Conservation (phyloP, 345 rosid genomes). For the Dipteronia sinensis region DNA sequence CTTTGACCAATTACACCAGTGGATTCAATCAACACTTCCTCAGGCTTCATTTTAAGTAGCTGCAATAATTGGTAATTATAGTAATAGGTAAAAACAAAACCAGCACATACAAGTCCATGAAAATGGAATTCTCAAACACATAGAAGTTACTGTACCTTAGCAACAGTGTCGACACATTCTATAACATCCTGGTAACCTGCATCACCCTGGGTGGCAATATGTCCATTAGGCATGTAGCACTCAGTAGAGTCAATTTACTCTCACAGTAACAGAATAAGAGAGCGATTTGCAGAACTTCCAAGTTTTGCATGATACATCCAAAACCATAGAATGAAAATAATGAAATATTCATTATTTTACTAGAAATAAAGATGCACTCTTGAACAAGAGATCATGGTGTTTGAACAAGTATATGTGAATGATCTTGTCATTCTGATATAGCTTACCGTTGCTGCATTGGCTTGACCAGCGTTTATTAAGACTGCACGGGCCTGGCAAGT, state of each 20-base stretch:
- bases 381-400: not conserved
- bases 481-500: conserved; percentile 83
- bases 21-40: conserved; percentile 81
- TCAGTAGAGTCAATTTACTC: not conserved
- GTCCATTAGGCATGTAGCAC: conserved; percentile 21
- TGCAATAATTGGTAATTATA: conserved; percentile 27
- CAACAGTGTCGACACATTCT: conserved; percentile 73
- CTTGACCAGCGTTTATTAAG: conserved; percentile 96
- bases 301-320: not conserved
- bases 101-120: conserved; percentile 5
- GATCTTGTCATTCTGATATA: conserved; percentile 14
- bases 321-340: not conserved
- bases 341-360: not conserved
- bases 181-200: conserved; percentile 84
- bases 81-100: not conserved
- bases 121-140: conserved; percentile 1
- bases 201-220: conserved; percentile 67
- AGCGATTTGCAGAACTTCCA: conserved; percentile 5
- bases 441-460: conserved; percentile 98
- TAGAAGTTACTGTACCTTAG: conserved; percentile 43
- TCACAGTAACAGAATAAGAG: not conserved
- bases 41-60: conserved; percentile 63
- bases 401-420: conserved; percentile 10
- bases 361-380: not conserved
- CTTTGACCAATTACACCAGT: conserved; percentile 95